Evolutionary conservation across 441 rosid genomes (phyloP).

Genomic region (Omphalea diandra): DNA sequence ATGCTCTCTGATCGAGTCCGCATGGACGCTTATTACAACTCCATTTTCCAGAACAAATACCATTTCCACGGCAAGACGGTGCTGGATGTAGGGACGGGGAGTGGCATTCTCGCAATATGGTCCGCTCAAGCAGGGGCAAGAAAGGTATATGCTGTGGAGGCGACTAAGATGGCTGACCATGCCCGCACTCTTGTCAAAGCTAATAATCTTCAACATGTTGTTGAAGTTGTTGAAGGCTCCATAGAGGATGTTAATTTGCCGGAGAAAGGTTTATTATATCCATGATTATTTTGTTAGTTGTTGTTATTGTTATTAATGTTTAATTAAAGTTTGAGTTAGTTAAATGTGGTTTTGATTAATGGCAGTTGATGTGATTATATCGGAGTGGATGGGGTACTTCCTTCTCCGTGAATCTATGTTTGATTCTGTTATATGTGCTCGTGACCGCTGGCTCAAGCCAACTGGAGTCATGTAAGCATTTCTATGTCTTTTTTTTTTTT

Average conservation of each 20-base stretch:
- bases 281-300: too few relatives aligned
- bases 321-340: too few relatives aligned
- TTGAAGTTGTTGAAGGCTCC: conserved; percentile 87
- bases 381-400: conserved; percentile 99
- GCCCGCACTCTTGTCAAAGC: conserved; percentile 78
- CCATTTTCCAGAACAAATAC: conserved; percentile 72
- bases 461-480: conserved; percentile 82
- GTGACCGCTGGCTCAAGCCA: conserved; percentile 96
- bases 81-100: conserved; percentile 96
- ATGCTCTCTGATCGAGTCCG: conserved; percentile 98
- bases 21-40: conserved; percentile 88
- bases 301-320: not conserved
- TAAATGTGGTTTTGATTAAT: conserved; percentile 14
- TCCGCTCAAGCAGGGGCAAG: conserved; percentile 98
- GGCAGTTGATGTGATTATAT: conserved; percentile 96
- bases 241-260: conserved; percentile 81
- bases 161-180: conserved; percentile 93
- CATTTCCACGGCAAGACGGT: conserved; percentile 89
- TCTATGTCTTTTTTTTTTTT: too few relatives aligned
- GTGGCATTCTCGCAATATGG: conserved; percentile 99
- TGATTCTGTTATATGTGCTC: conserved; percentile 96
- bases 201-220: conserved; percentile 63
- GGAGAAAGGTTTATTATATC: conserved; percentile 97
- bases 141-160: conserved; percentile 96
- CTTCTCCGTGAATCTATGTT: conserved; percentile 98